Percentiles rank a stretch among this genome's conserved stretches.
These are phyloP conservation scores for Neonectria punicea DNA, from an alignment of 2,329 filamentous ascomycete genomes.

Conservation along the genomic window DNA sequence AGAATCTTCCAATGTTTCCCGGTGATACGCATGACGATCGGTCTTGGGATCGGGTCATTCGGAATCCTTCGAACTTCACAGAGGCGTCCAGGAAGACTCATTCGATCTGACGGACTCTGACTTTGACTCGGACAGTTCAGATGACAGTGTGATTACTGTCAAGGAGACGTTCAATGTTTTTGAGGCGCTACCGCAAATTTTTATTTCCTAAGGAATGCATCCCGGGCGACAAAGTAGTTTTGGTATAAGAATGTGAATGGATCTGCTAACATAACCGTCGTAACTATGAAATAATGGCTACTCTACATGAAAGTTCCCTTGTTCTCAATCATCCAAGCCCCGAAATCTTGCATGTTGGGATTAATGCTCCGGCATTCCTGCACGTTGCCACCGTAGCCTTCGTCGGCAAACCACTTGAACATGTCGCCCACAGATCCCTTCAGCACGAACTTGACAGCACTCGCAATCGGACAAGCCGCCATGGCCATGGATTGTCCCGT, in stretches of 20 bases:
- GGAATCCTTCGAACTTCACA: too few species aligned
- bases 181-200: too few species aligned
- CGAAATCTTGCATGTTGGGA: constrained; percentile 22
- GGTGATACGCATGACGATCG: too few species aligned
- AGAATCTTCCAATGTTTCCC: too few species aligned
- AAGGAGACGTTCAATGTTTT: too few species aligned
- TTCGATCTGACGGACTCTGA: too few species aligned
- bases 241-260: background rate
- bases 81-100: too few species aligned
- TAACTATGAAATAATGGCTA: background rate
- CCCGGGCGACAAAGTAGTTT: background rate
- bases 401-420: constrained; percentile 30
- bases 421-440: constrained; percentile 28
- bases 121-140: too few species aligned
- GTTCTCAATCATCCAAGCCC: constrained; percentile 22
- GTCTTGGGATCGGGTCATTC: too few species aligned
- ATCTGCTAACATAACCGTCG: background rate
- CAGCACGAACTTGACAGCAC: constrained; percentile 23
- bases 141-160: too few species aligned
- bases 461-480: constrained; percentile 25
- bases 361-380: constrained; percentile 15
- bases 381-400: constrained; percentile 33
- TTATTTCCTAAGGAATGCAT: background rate
- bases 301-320: background rate
- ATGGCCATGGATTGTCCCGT: constrained; percentile 15